A percentile compares a stretch with the other conserved stretches of the same genome.
phyloP scores from a whole-genome alignment of 768 basidiomycete genomes.

The Mrakia frigida region DNA sequence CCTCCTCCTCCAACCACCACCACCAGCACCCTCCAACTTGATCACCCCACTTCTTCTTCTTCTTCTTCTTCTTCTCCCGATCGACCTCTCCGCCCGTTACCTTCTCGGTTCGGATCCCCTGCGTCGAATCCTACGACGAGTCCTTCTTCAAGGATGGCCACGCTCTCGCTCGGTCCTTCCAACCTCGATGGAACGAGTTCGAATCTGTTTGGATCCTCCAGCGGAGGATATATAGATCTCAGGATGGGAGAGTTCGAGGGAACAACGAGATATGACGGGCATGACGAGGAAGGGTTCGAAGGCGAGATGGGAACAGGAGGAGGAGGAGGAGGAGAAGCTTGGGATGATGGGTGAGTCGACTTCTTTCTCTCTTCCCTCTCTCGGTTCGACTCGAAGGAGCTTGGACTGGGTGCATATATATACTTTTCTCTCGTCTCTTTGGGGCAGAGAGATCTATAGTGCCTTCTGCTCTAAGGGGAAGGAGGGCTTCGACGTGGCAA shows the following conservation, averaged over 20 bases:
- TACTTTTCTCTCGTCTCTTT: background rate
- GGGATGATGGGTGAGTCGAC: constrained; percentile 6
- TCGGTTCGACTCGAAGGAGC: background rate
- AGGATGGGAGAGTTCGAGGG: background rate
- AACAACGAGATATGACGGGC: background rate
- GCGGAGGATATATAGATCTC: background rate
- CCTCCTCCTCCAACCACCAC: background rate
- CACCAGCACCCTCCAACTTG: background rate
- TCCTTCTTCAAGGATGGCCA: background rate
- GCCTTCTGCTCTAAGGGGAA: background rate
- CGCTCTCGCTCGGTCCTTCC: constrained; percentile 1
- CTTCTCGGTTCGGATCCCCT: background rate
- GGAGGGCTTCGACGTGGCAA: too few species aligned
- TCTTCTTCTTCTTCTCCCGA: background rate
- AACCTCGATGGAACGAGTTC: background rate
- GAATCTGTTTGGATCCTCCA: background rate
- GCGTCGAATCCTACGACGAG: background rate
- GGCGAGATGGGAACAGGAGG: background rate
- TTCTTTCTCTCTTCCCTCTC: too few species aligned
- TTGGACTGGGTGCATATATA: background rate
- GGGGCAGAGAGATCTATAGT: background rate
- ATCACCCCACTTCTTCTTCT: too few species aligned
- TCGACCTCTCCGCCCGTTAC: background rate
- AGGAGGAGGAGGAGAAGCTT: background rate
- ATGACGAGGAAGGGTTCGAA: background rate